These are phyloP conservation scores for Diatrype stigma DNA, from an alignment of 2,329 filamentous ascomycete species.

Conservation along the genomic window DNA sequence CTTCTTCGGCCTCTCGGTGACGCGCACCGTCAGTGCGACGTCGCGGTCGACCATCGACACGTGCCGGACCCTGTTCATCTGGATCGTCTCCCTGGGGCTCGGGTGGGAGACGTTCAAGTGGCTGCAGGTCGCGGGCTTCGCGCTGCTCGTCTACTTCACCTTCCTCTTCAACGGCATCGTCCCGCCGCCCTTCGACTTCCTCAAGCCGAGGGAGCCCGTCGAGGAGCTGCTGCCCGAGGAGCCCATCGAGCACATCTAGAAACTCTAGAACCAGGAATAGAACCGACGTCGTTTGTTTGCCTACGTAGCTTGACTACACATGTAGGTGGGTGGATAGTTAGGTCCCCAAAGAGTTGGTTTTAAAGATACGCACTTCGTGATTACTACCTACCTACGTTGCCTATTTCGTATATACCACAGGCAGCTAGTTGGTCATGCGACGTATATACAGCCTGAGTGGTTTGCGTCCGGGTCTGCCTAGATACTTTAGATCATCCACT, in stretches of 20 bases:
- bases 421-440: too few relatives aligned
- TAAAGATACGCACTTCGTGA: too few relatives aligned
- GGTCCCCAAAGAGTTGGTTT: too few relatives aligned
- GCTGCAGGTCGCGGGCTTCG: constrained; percentile 89
- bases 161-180: constrained; percentile 95
- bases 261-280: neutral
- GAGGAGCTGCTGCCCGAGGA: constrained; percentile 74
- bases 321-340: too few relatives aligned
- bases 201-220: constrained; percentile 51
- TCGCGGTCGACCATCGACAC: constrained; percentile 96
- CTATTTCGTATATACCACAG: too few relatives aligned
- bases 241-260: constrained; percentile 66
- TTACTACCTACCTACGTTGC: too few relatives aligned
- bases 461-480: too few relatives aligned
- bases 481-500: too few relatives aligned
- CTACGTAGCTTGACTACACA: too few relatives aligned
- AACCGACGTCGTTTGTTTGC: too few relatives aligned
- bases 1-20: constrained; percentile 95
- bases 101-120: constrained; percentile 98
- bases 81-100: constrained; percentile 87
- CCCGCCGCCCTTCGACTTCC: constrained; percentile 70
- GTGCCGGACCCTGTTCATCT: constrained; percentile 95
- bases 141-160: constrained; percentile 87
- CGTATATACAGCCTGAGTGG: too few relatives aligned
- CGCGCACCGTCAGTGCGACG: constrained; percentile 82